Base-by-base conservation (phyloP, 495 filamentous ascomycete genomes). In the Neurospora africana region DNA sequence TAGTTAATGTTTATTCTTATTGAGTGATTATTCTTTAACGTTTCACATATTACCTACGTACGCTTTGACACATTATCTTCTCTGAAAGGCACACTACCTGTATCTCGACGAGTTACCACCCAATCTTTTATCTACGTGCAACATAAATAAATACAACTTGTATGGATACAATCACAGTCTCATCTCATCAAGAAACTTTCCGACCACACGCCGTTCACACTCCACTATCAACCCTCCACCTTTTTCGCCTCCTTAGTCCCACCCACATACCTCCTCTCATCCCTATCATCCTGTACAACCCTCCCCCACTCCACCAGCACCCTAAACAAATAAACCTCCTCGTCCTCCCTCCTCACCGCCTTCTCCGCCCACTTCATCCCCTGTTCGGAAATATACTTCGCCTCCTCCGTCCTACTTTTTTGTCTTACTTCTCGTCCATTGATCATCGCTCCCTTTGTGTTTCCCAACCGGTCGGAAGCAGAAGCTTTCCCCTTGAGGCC, bases 291-390 rank as follows among this genome's bases (percentile, higher is more conserved):
- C 79, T 91, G 84, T 10, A 89, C 84, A 15, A 92, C 74, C 53
- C 91, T 81, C 2, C 86, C 90, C 89, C 90, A 95, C 81, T 95
- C 93, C 47, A 95, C 78, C 72, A 94, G 77, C 72, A 96, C 76
- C 65, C 93, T 81, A 79, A 93, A 95, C 76, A 94, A 84, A 76
- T 95, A 96, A 36, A 94, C 86, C 79, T 93, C 89, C 89, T 91
- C 93, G 78, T 96, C 93, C 81, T 94, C 91, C 74, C 87, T 89
- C 76, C 92, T 83, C 41, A 95, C 72, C 10, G 89, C 91, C 72
- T 83, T 86, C 3, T 80, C 80, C 2, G 88, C 87, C 91, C 91
- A 94, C 71, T 86, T 82, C 41, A 83, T 81, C 4, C 92, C 91
- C 74, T 89, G 78, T 68, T 90, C 86, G 17, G 91, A 90, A 73